Percentiles rank a stretch among this genome's conserved stretches.
Evolutionary conservation across 2,329 filamentous ascomycete genomes (phyloP).

Genomic region (Aspergillus candidus): DNA sequence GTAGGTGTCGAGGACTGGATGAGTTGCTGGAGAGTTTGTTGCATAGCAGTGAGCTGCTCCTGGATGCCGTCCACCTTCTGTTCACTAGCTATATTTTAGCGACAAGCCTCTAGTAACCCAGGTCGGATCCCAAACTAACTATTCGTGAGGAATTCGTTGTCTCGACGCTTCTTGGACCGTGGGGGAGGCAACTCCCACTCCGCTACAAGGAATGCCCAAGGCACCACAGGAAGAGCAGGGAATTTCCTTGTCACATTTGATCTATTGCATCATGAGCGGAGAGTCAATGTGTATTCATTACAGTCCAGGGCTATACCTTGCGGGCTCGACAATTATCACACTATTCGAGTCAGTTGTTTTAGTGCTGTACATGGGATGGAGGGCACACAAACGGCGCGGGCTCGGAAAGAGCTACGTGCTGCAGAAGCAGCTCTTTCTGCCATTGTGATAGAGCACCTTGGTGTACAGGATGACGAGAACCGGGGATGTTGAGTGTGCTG

Average conservation of each 20-base stretch:
- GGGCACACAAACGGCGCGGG: slow-evolving; percentile 17
- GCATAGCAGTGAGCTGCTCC: slow-evolving; percentile 14
- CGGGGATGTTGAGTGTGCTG: too few relatives aligned
- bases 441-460: background rate
- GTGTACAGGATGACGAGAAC: too few relatives aligned
- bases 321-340: slow-evolving; percentile 25
- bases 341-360: slow-evolving; percentile 6
- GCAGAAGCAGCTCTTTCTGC: slow-evolving; percentile 5
- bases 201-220: slow-evolving; percentile 15
- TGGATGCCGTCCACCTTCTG: slow-evolving; percentile 14
- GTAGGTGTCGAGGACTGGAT: slow-evolving; percentile 3
- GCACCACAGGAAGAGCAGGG: slow-evolving; percentile 20
- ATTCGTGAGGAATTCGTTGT: slow-evolving; percentile 4
- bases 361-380: too few relatives aligned
- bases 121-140: slow-evolving; percentile 9
- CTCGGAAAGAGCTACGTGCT: slow-evolving; percentile 17
- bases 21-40: slow-evolving; percentile 14
- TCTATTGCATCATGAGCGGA: slow-evolving; percentile 5
- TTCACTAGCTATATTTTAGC: slow-evolving; percentile 8
- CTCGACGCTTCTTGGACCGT: slow-evolving; percentile 1
- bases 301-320: slow-evolving; percentile 14
- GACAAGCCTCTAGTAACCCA: too few relatives aligned
- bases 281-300: background rate
- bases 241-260: slow-evolving; percentile 19
- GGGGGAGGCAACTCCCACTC: slow-evolving; percentile 4